phyloP scores from a whole-genome alignment of 257 asterid species.

The Lycium barbarum region DNA sequence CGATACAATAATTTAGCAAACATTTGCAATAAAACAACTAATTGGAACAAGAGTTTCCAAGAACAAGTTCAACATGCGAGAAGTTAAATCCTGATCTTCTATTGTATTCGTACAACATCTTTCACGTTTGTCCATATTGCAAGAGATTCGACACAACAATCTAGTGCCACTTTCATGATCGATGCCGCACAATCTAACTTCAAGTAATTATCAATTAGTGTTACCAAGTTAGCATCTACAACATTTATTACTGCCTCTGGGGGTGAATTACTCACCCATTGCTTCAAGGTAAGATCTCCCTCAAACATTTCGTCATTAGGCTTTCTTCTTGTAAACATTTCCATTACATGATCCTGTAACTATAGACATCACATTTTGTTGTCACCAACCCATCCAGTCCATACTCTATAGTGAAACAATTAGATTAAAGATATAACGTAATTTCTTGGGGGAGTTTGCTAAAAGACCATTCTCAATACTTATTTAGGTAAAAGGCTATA shows the following conservation, averaged over 20 bases:
- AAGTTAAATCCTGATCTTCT: slow-evolving; percentile 21
- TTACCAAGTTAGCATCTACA: not conserved
- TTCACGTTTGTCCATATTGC: not conserved
- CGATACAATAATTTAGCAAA: no score
- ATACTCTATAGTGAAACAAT: not conserved
- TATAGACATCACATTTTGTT: not conserved
- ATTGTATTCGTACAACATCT: not conserved
- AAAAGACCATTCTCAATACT: no score
- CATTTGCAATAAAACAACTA: no score
- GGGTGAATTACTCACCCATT: not conserved
- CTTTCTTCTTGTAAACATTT: not conserved
- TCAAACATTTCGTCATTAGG: not conserved
- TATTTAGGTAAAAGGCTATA: no score
- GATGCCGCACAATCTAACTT: not conserved
- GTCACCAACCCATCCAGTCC: not conserved
- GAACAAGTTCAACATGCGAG: not conserved
- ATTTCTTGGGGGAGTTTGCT: no score
- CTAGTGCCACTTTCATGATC: not conserved
- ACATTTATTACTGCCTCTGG: not conserved
- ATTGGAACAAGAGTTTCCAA: no score
- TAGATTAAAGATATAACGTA: not conserved
- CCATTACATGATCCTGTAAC: not conserved
- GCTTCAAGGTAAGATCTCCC: not conserved
- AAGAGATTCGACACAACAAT: not conserved
- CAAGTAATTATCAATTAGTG: not conserved